A percentile compares a stretch with the other conserved stretches of the same genome.
These are phyloP conservation scores for Athelia sp. DNA, from an alignment of 1,284 basidiomycete species.

Conservation along the genomic window DNA sequence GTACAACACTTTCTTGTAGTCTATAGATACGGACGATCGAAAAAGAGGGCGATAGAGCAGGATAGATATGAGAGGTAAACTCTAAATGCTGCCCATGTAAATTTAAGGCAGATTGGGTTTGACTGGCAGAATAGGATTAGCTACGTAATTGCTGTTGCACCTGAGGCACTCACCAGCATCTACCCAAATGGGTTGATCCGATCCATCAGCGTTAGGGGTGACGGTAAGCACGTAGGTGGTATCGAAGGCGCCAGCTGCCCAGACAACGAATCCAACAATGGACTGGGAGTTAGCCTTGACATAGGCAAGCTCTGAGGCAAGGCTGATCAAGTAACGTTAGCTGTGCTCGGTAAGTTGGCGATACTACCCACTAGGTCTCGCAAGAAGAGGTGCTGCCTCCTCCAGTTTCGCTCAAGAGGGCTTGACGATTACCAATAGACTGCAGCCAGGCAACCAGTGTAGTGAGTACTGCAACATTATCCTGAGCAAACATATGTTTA, in stretches of 20 bases:
- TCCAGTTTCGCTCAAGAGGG: constrained; percentile 54
- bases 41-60: no score
- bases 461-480: constrained; percentile 41
- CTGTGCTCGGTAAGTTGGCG: not conserved
- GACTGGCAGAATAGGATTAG: constrained; percentile 15
- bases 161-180: constrained; percentile 5
- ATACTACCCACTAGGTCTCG: constrained; percentile 30
- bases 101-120: not conserved
- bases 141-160: not conserved
- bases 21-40: no score
- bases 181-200: constrained; percentile 24
- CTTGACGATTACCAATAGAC: constrained; percentile 46
- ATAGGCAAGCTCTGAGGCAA: constrained; percentile 40
- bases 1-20: no score
- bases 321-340: constrained; percentile 18
- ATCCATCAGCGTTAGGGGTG: constrained; percentile 29
- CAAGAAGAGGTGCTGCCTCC: constrained; percentile 50
- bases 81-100: not conserved
- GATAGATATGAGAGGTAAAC: no score
- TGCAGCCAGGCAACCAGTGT: constrained; percentile 43
- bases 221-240: constrained; percentile 31
- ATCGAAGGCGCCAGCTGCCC: constrained; percentile 35
- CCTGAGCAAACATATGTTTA: constrained; percentile 14
- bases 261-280: constrained; percentile 45
- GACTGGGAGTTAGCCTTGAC: constrained; percentile 40